Conservation (phyloP, 2,329 filamentous ascomycete genomes). For the Trematosphaeria pertusa region DNA sequence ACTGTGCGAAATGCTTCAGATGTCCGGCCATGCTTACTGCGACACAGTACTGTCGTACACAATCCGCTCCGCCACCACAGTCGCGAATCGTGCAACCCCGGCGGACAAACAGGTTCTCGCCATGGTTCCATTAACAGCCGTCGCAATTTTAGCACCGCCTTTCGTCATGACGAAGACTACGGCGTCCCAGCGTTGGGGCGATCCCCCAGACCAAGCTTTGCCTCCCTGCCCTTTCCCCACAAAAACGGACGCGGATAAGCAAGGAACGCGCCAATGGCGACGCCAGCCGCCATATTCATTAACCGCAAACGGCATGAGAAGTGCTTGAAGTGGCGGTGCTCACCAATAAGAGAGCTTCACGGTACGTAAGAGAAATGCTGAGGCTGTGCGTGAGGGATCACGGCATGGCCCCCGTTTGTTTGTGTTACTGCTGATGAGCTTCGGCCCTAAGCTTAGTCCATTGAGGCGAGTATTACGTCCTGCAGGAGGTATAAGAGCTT, state of each 20-base stretch:
- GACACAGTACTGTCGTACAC: not conserved
- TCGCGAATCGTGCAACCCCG: not conserved
- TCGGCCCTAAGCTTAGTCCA: too few relatives aligned
- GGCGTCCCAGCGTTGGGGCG: conserved; percentile 3
- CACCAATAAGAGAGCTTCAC: conserved; percentile 12
- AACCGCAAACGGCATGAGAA: conserved; percentile 8
- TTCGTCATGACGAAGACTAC: conserved; percentile 10
- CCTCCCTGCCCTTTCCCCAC: conserved; percentile 11
- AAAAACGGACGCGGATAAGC: conserved; percentile 13
- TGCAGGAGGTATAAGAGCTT: conserved; percentile 9
- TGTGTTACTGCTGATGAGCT: conserved; percentile 1
- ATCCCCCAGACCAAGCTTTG: conserved; percentile 18
- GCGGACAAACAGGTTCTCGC: not conserved
- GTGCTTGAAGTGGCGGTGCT: conserved; percentile 20
- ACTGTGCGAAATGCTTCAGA: not conserved
- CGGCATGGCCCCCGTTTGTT: conserved; percentile 14
- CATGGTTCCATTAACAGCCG: conserved; percentile 4
- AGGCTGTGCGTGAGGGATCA: conserved; percentile 18
- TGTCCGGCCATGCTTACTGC: not conserved
- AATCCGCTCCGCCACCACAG: not conserved
- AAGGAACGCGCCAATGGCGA: conserved; percentile 20
- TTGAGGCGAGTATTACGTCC: conserved; percentile 11
- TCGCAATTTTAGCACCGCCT: conserved; percentile 2
- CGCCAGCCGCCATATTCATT: not conserved
- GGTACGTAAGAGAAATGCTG: conserved; percentile 21